Evolutionary conservation across 2,329 filamentous ascomycete species (phyloP).

Genomic region (Ceratocystis destructans): DNA sequence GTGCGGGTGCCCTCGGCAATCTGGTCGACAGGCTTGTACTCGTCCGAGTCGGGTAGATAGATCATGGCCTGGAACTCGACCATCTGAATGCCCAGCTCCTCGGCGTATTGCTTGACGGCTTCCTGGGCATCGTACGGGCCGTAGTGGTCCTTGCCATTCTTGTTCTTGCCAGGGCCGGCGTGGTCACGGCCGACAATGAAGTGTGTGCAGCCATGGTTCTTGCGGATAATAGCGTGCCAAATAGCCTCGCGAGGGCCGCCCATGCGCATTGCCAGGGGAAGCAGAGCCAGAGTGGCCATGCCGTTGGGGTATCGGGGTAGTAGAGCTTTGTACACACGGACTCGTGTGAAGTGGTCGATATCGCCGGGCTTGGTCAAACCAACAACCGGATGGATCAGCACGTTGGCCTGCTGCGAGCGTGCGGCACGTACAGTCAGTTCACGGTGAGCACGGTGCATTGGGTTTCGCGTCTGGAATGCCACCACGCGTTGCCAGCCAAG

Average conservation of each 20-base stretch:
- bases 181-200: slow-evolving; percentile 99
- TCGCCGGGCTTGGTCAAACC: slow-evolving; percentile 97
- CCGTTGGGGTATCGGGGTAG: slow-evolving; percentile 95
- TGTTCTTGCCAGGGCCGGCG: slow-evolving; percentile 96
- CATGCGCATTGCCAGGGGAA: slow-evolving; percentile 98
- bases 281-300: slow-evolving; percentile 91
- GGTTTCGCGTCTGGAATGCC: slow-evolving; percentile 97
- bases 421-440: slow-evolving; percentile 95
- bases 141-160: slow-evolving; percentile 91
- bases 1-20: slow-evolving; percentile 74
- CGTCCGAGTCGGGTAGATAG: slow-evolving; percentile 91
- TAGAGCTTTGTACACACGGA: slow-evolving; percentile 95
- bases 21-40: slow-evolving; percentile 88
- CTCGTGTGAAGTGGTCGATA: slow-evolving; percentile 98
- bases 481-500: slow-evolving; percentile 96
- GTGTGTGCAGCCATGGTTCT: slow-evolving; percentile 98
- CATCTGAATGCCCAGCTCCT: slow-evolving; percentile 95
- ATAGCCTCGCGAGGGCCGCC: slow-evolving; percentile 94
- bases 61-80: slow-evolving; percentile 99
- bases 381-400: slow-evolving; percentile 96
- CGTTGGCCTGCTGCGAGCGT: slow-evolving; percentile 90
- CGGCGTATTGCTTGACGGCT: slow-evolving; percentile 88
- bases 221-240: slow-evolving; percentile 99
- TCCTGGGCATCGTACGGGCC: slow-evolving; percentile 95
- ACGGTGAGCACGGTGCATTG: slow-evolving; percentile 97